Percentiles rank a stretch among this genome's conserved stretches.
Evolutionary conservation across 768 basidiomycete genomes (phyloP).

Genomic region (Postia placenta): DNA sequence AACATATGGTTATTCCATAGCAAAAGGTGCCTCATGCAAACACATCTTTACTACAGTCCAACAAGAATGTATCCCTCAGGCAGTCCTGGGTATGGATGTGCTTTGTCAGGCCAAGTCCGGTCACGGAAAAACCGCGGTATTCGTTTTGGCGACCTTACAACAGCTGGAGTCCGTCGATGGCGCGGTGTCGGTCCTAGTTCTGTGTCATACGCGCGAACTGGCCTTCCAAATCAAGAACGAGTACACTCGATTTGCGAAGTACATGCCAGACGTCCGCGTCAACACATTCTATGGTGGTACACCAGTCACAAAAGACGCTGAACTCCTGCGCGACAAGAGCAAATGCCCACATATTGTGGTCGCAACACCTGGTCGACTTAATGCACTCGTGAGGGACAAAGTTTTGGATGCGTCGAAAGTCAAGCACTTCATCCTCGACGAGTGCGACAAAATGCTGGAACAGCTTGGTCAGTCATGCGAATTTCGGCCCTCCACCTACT

Average conservation of each 20-base stretch:
- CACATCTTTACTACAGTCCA: conserved; percentile 56
- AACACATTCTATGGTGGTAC: conserved; percentile 98
- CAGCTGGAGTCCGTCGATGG: conserved; percentile 98
- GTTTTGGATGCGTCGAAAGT: conserved; percentile 91
- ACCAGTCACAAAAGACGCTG: conserved; percentile 88
- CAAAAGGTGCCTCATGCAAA: neutral
- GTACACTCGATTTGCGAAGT: conserved; percentile 98
- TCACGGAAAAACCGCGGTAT: conserved; percentile 97
- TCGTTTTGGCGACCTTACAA: conserved; percentile 95
- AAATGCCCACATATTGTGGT: conserved; percentile 99
- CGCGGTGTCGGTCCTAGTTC: conserved; percentile 94
- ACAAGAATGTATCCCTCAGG: conserved; percentile 99
- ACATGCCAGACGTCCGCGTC: conserved; percentile 98
- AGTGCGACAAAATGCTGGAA: conserved; percentile 99
- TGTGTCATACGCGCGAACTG: conserved; percentile 98
- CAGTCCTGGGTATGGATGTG: conserved; percentile 98
- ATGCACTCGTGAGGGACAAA: conserved; percentile 94
- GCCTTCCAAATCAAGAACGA: conserved; percentile 99
- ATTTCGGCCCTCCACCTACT: conserved; percentile 49
- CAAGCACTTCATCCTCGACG: conserved; percentile 99
- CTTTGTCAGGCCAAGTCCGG: conserved; percentile 99
- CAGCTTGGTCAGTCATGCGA: conserved; percentile 99
- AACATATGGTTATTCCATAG: conserved; percentile 9
- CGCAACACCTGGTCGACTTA: conserved; percentile 95
- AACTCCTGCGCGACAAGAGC: conserved; percentile 88